Evolutionary conservation across 2,329 filamentous ascomycete genomes (phyloP).

Genomic region (Aspergillus cejpii): DNA sequence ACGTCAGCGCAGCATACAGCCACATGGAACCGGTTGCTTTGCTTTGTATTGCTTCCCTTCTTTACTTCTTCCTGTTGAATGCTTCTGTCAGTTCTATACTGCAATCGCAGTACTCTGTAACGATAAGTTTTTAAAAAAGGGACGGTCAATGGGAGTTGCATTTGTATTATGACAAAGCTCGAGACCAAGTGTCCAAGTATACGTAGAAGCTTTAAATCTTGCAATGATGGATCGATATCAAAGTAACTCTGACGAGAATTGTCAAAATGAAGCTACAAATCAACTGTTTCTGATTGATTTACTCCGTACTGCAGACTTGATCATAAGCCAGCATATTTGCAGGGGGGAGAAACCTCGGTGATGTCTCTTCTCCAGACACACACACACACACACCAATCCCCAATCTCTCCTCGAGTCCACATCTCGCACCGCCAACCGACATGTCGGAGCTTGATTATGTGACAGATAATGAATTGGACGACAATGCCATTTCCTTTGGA

Average conservation of each 20-base stretch:
- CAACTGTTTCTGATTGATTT: too few species aligned
- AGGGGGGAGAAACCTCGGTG: conserved; percentile 4
- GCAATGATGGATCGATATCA: background rate
- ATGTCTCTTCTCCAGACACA: conserved; percentile 12
- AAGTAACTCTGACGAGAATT: too few species aligned
- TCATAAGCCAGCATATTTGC: background rate
- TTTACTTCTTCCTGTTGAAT: conserved; percentile 19
- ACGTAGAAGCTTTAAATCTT: too few species aligned
- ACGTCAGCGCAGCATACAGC: conserved; percentile 20
- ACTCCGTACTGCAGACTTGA: too few species aligned
- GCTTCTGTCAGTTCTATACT: conserved; percentile 17
- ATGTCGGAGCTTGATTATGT: conserved; percentile 15
- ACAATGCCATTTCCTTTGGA: conserved; percentile 8
- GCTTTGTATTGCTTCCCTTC: conserved; percentile 17
- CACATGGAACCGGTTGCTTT: conserved; percentile 18
- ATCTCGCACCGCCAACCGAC: too few species aligned
- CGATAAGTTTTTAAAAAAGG: conserved; percentile 34
- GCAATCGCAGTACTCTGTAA: conserved; percentile 27
- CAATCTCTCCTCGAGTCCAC: conserved; percentile 1
- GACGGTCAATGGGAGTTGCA: conserved; percentile 12
- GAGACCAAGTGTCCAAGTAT: too few species aligned
- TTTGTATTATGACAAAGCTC: conserved; percentile 2
- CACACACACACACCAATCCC: background rate
- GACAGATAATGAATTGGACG: conserved; percentile 7
- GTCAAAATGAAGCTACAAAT: too few species aligned